These are phyloP conservation scores for Torulaspora franciscae DNA, from an alignment of 805 yeast species.

Conservation along the genomic window DNA sequence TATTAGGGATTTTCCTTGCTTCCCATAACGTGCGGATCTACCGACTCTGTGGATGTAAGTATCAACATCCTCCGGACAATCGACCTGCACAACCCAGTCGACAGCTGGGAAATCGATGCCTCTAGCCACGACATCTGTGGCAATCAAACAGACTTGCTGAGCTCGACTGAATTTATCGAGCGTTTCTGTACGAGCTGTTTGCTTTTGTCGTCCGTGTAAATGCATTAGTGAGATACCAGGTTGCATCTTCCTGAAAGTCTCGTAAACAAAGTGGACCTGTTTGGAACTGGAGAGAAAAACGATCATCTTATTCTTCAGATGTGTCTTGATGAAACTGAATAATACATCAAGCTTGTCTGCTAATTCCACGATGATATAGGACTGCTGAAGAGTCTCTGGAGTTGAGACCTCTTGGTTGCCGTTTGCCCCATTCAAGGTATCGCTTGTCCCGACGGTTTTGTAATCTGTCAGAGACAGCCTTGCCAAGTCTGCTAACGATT, in stretches of 20 bases:
- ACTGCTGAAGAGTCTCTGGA: constrained; percentile 82
- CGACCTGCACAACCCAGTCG: constrained; percentile 92
- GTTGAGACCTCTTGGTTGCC: constrained; percentile 59
- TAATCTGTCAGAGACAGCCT: constrained; percentile 47
- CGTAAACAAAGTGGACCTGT: constrained; percentile 87
- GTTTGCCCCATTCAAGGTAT: constrained; percentile 41
- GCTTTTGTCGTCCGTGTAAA: constrained; percentile 85
- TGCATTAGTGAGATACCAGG: constrained; percentile 89
- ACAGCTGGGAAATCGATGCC: constrained; percentile 91
- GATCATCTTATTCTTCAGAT: constrained; percentile 69
- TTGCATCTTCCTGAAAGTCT: constrained; percentile 76
- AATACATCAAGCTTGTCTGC: constrained; percentile 80
- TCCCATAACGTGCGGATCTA: constrained; percentile 82
- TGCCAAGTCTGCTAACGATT: constrained; percentile 75
- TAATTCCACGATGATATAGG: constrained; percentile 63
- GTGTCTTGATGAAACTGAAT: constrained; percentile 82
- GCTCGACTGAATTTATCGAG: constrained; percentile 72
- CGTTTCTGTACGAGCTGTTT: constrained; percentile 81
- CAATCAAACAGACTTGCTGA: constrained; percentile 74
- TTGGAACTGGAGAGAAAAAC: constrained; percentile 85
- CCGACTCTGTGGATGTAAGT: constrained; percentile 92
- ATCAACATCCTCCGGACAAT: constrained; percentile 85
- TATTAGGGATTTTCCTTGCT: constrained; percentile 73
- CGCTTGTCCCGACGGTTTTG: constrained; percentile 47
- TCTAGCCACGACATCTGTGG: constrained; percentile 88